Evolutionary conservation across 2,329 filamentous ascomycete genomes (phyloP).

Genomic region (Dactylellina parvicollis): DNA sequence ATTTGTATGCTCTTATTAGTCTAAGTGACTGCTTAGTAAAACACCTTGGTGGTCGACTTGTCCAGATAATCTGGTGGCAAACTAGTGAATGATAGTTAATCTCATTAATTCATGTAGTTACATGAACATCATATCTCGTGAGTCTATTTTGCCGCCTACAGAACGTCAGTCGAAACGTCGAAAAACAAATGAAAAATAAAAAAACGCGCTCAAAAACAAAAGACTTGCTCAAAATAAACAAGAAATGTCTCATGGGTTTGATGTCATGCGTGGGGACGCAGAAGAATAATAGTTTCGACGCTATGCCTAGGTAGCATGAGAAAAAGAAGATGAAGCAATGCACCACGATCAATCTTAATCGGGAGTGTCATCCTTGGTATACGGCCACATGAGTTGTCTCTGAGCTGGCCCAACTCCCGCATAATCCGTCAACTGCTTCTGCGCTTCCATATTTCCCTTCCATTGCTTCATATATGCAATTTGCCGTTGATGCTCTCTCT

Average conservation of each 20-base stretch:
- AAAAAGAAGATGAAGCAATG: no score
- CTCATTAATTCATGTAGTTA: conserved; percentile 1
- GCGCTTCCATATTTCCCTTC: conserved; percentile 41
- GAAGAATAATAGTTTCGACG: background rate
- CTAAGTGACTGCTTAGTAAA: background rate
- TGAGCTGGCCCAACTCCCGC: conserved; percentile 13
- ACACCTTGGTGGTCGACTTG: no score
- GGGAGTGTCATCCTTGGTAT: conserved; percentile 42
- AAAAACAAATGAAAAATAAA: background rate
- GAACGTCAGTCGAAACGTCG: background rate
- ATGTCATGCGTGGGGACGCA: background rate
- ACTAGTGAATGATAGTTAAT: conserved; percentile 6
- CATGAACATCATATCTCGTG: conserved; percentile 5
- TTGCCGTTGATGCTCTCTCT: conserved; percentile 36
- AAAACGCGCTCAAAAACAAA: conserved; percentile 14
- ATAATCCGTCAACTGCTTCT: conserved; percentile 33
- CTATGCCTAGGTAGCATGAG: no score
- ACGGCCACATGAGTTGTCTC: conserved; percentile 41
- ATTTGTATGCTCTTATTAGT: background rate
- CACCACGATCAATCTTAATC: conserved; percentile 18
- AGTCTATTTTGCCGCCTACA: conserved; percentile 20
- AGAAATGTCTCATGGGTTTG: background rate
- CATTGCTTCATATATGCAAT: conserved; percentile 43
- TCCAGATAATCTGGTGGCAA: no score
- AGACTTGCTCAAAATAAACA: conserved; percentile 24